phyloP scores from a whole-genome alignment of 805 yeast genomes.

The Ogataea chonburiensis region DNA sequence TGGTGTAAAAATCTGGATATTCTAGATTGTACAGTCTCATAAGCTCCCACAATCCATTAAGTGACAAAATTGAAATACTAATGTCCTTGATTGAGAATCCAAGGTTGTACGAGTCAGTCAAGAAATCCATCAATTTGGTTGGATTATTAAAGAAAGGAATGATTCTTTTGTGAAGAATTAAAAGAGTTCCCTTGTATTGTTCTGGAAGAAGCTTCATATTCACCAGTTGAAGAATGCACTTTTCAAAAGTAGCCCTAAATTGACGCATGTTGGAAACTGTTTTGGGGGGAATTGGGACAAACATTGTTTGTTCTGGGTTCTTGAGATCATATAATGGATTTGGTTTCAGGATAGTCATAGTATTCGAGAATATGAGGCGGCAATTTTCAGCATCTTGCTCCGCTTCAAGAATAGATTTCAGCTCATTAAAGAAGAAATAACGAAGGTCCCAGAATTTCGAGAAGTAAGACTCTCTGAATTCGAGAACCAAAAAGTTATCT shows the following conservation, averaged over 20 bases:
- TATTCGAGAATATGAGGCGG: slow-evolving; percentile 38
- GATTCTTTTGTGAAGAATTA: slow-evolving; percentile 76
- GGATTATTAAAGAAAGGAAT: slow-evolving; percentile 82
- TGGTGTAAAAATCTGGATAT: slow-evolving; percentile 84
- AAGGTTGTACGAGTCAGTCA: slow-evolving; percentile 76
- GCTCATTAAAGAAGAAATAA: slow-evolving; percentile 62
- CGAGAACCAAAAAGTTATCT: slow-evolving; percentile 39
- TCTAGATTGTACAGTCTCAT: slow-evolving; percentile 83
- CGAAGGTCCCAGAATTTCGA: slow-evolving; percentile 71
- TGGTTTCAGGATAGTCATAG: slow-evolving; percentile 38
- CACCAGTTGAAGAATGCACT: slow-evolving; percentile 60
- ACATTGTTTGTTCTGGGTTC: slow-evolving; percentile 35
- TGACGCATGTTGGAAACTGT: slow-evolving; percentile 32
- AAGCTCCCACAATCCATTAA: slow-evolving; percentile 83
- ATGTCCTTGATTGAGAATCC: slow-evolving; percentile 35
- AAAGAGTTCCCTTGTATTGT: slow-evolving; percentile 69
- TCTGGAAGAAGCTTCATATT: slow-evolving; percentile 38
- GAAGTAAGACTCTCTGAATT: slow-evolving; percentile 57
- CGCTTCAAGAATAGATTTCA: slow-evolving; percentile 28
- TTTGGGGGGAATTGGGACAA: slow-evolving; percentile 47
- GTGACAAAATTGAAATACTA: slow-evolving; percentile 56
- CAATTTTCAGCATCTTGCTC: slow-evolving; percentile 2
- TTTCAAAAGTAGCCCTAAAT: slow-evolving; percentile 68
- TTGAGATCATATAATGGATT: slow-evolving; percentile 33
- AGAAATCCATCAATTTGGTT: slow-evolving; percentile 84